phyloP scores from a whole-genome alignment of 306 rosid genomes.

The Luffa aegyptiaca region DNA sequence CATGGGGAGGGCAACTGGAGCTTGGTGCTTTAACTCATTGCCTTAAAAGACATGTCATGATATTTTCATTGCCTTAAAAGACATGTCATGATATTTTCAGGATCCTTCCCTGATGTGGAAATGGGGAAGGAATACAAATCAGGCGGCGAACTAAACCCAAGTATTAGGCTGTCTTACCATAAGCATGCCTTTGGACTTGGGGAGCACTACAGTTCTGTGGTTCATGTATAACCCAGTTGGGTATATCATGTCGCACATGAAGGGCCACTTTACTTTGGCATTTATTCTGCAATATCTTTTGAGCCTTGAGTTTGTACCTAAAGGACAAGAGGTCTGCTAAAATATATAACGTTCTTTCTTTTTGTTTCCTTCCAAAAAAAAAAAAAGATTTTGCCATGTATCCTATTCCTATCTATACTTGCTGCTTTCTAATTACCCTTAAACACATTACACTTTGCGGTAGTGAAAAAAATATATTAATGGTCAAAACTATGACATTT shows the following conservation, averaged over 20 bases:
- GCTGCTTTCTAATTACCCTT: background rate
- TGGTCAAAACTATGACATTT: background rate
- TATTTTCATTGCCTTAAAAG: conserved; percentile 71
- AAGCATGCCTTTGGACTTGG: conserved; percentile 92
- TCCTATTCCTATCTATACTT: background rate
- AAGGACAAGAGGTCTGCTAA: background rate
- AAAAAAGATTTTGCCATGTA: background rate
- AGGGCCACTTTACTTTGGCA: conserved; percentile 5
- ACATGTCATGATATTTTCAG: conserved; percentile 75
- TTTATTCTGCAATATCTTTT: conserved; percentile 14
- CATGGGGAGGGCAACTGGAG: conserved; percentile 97
- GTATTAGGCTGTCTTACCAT: conserved; percentile 78
- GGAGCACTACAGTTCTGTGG: conserved; percentile 86
- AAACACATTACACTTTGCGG: background rate
- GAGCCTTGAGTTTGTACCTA: conserved; percentile 4
- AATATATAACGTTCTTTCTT: background rate
- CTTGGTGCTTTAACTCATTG: conserved; percentile 81
- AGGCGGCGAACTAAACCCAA: conserved; percentile 21
- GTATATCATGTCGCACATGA: background rate
- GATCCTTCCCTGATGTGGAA: conserved; percentile 96
- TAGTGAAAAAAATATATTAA: background rate
- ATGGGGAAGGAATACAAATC: conserved; percentile 90
- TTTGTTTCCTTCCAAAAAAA: background rate
- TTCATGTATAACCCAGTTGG: conserved; percentile 36
- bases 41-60: conserved; percentile 67